These are phyloP conservation scores for Neonectria ditissima DNA, from an alignment of 2,329 filamentous ascomycete species.

Conservation along the genomic window DNA sequence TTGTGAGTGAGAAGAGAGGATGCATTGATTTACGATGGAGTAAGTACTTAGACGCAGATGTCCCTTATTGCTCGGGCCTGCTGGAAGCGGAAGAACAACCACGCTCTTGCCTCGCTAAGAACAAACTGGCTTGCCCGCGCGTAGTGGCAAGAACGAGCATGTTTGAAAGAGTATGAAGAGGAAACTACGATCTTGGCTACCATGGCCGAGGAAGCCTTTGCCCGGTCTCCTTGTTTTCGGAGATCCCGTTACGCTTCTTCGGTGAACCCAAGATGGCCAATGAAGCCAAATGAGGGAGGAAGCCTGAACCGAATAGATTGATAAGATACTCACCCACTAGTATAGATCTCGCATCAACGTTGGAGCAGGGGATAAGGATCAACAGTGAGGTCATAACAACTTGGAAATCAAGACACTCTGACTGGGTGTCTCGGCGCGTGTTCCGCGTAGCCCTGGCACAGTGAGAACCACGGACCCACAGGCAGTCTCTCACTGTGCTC, in stretches of 20 bases:
- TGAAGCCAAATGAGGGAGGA: no score
- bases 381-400: constrained; percentile 6
- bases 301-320: no score
- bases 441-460: neutral
- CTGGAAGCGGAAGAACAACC: neutral
- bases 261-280: no score
- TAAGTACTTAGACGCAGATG: no score
- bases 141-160: neutral
- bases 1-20: neutral
- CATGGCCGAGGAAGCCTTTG: neutral
- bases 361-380: neutral
- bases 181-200: neutral
- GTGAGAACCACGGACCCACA: neutral
- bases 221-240: no score
- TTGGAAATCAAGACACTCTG: constrained; percentile 7
- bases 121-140: no score
- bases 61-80: neutral
- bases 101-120: no score
- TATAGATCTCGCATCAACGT: neutral
- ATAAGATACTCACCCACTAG: no score
- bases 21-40: neutral
- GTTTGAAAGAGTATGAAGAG: neutral
- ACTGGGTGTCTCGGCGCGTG: constrained; percentile 2
- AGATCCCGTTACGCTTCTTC: no score
- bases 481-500: constrained; percentile 11